Conservation (phyloP, 306 rosid genomes). For the Cicer arietinum region DNA sequence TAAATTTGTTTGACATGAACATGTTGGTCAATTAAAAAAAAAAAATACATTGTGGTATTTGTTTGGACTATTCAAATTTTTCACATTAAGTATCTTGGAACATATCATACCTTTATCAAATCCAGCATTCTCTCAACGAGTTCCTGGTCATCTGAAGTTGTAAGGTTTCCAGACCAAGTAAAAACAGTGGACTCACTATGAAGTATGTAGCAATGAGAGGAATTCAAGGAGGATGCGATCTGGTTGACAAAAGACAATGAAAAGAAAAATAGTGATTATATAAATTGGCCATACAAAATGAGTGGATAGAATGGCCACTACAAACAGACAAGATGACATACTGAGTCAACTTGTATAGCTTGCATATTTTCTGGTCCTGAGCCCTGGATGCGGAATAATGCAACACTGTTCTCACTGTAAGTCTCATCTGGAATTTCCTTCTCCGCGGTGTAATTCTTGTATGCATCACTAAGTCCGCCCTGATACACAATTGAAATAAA, state of each 20-base stretch:
- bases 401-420: conserved; percentile 78
- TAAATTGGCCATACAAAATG: conserved; percentile 32
- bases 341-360: conserved; percentile 94
- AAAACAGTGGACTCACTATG: conserved; percentile 70
- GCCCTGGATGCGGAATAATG: conserved; percentile 95
- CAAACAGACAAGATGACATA: conserved; percentile 47
- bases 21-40: conserved; percentile 5
- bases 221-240: conserved; percentile 95
- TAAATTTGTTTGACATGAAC: conserved; percentile 27
- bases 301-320: conserved; percentile 10
- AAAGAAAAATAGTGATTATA: conserved; percentile 29
- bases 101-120: conserved; percentile 76
- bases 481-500: conserved; percentile 48
- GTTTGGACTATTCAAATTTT: conserved; percentile 17
- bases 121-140: conserved; percentile 90
- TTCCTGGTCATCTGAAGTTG: conserved; percentile 77
- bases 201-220: conserved; percentile 83
- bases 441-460: conserved; percentile 68
- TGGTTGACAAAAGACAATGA: conserved; percentile 43
- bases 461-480: conserved; percentile 98
- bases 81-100: conserved; percentile 34
- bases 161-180: conserved; percentile 84
- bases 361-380: conserved; percentile 97
- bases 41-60: background rate
- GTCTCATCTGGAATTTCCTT: conserved; percentile 83